Evolutionary conservation across 768 basidiomycete genomes (phyloP), one percentile per base, ranked within the genome.

Genomic region (Russula olivacea): DNA sequence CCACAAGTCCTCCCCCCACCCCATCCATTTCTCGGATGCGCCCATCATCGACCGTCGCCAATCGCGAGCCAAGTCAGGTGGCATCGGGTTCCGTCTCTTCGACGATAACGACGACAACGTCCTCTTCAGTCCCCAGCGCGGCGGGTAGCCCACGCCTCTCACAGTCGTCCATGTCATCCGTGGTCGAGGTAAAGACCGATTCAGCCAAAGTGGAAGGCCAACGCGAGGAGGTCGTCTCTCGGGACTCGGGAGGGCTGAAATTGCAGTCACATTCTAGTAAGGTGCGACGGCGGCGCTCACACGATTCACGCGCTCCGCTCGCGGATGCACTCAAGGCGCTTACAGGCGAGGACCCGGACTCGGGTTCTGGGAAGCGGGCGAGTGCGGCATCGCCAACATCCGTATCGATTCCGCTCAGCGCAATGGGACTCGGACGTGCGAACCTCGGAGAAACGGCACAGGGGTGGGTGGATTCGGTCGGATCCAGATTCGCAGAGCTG

Each of bases 401-500:
- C 4, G 76, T 78, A 32, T 75, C 77, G 6, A 77, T 79, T 48
- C 76, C 76, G 23, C 64, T 78, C 34, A 36, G 65, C 23, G 66
- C 59, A 23, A 66, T 63, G 65, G 72, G 71, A 23, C 72, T 73
- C 28, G 56, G 63, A 21, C 54, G 61, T 41, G 34, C 64, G 43
- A 62, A 62, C 34, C 47, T 73, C 72, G 55, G 67, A 72, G 67
- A 75, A 52, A 70, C 72, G 63, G 71, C 70, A 71, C 65, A 73
- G 59, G 66, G 77, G 85, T 64, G 85, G 80, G 38, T 68, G 53
- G 84, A 68, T 53, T 69, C 66, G 45, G 76, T 87, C 56, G 83
- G 86, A 19, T 84, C 80, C 73, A 83, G 81, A 49, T 43, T 62
- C 41, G 61, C 79, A 61, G 83, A 83, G 66, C 68, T 87, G 30